Conservation (phyloP, 108 stramenopile species). For the Pseudonitzschia multiseries region DNA sequence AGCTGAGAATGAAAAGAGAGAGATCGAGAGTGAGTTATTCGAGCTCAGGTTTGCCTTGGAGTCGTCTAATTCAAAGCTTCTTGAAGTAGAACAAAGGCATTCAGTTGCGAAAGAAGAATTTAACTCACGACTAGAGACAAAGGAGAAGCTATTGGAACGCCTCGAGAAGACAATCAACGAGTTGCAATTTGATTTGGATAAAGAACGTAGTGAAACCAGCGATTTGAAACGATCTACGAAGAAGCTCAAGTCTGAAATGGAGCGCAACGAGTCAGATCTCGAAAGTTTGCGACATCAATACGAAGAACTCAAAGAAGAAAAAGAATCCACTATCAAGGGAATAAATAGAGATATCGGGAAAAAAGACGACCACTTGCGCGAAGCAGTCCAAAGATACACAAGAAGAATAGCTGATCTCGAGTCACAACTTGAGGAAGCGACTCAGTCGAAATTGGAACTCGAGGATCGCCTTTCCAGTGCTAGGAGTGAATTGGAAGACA, state of each 20-base stretch:
- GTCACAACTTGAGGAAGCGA: constrained; percentile 41
- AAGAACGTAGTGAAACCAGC: constrained; percentile 10
- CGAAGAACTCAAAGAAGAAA: constrained; percentile 1
- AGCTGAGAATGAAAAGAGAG: constrained; percentile 14
- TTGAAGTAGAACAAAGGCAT: constrained; percentile 16
- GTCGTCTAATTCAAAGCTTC: constrained; percentile 19
- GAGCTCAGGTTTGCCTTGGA: constrained; percentile 10
- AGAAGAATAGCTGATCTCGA: constrained; percentile 40
- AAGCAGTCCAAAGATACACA: constrained; percentile 37
- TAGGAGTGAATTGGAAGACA: constrained; percentile 36
- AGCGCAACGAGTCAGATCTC: constrained; percentile 32
- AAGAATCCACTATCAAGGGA: constrained; percentile 14
- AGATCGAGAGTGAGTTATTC: constrained; percentile 7
- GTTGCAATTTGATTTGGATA: constrained; percentile 13
- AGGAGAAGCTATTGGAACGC: constrained; percentile 14
- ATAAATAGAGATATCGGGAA: constrained; percentile 16
- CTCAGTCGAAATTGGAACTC: constrained; percentile 29
- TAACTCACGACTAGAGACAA: constrained; percentile 8
- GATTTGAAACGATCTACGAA: constrained; percentile 15
- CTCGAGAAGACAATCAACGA: constrained; percentile 26
- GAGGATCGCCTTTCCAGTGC: constrained; percentile 35
- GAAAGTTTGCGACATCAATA: constrained; percentile 29
- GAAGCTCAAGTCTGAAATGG: constrained; percentile 18
- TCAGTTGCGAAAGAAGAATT: constrained; percentile 15
- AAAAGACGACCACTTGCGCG: constrained; percentile 36